These are phyloP conservation scores for Marchantia polymorpha DNA, from an alignment of 225 moss, liverwort and hornwort genomes.

Conservation along the genomic window DNA sequence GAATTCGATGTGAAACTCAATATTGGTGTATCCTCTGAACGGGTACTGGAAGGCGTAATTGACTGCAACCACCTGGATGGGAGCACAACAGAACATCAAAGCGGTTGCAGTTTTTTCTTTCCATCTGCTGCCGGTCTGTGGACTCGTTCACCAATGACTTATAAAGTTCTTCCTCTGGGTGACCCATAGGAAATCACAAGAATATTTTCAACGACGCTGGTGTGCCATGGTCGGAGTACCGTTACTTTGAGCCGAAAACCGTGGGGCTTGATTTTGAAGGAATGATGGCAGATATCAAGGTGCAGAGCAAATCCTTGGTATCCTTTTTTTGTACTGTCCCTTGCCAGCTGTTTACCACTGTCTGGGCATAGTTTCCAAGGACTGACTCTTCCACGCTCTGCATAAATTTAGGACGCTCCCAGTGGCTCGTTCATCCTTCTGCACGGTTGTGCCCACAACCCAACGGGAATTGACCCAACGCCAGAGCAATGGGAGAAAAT, in stretches of 20 bases:
- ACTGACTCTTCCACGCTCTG: background rate
- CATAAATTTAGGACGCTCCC: slow-evolving; percentile 56
- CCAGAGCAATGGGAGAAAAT: slow-evolving; percentile 92
- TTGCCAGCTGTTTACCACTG: background rate
- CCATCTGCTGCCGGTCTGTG: too few relatives aligned
- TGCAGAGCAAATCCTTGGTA: slow-evolving; percentile 8
- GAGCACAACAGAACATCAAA: too few relatives aligned
- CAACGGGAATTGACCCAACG: slow-evolving; percentile 87
- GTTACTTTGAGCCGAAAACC: slow-evolving; percentile 88
- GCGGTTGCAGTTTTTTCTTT: too few relatives aligned
- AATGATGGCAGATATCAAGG: slow-evolving; percentile 81
- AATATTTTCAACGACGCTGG: slow-evolving; percentile 84
- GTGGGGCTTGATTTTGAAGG: slow-evolving; percentile 92
- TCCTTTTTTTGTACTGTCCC: background rate
- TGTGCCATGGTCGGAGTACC: slow-evolving; percentile 89
- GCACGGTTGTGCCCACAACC: slow-evolving; percentile 96
- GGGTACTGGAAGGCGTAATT: too few relatives aligned
- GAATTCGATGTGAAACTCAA: too few relatives aligned
- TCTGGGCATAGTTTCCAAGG: background rate
- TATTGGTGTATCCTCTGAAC: too few relatives aligned
- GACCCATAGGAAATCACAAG: slow-evolving; percentile 74
- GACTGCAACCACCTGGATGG: too few relatives aligned
- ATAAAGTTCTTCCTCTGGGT: background rate
- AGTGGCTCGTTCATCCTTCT: slow-evolving; percentile 72
- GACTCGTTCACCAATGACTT: too few relatives aligned